Evolutionary conservation across 768 basidiomycete species (phyloP).

Genomic region (Calocybe gangraenosa): DNA sequence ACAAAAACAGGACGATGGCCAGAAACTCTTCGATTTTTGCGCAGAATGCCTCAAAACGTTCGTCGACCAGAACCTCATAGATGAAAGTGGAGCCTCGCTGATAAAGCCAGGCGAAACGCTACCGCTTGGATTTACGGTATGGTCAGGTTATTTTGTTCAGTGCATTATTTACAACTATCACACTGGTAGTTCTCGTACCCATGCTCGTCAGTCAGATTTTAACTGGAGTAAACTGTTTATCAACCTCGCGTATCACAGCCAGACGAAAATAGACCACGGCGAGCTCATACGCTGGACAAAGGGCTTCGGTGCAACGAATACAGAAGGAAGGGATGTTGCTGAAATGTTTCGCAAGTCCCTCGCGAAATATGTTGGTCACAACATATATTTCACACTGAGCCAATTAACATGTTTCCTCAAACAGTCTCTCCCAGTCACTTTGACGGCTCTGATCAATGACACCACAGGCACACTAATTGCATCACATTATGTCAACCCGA

Average conservation of each 20-base stretch:
- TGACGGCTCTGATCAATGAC: conserved; percentile 93
- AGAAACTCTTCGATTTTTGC: conserved; percentile 95
- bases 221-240: background rate
- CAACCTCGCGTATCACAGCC: conserved; percentile 44
- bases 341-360: conserved; percentile 88
- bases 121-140: conserved; percentile 90
- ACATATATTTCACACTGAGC: background rate
- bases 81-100: conserved; percentile 42
- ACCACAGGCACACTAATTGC: conserved; percentile 98
- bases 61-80: conserved; percentile 66
- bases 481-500: conserved; percentile 90
- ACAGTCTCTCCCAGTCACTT: conserved; percentile 77
- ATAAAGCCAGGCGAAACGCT: conserved; percentile 53
- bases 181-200: conserved; percentile 83
- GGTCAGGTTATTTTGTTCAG: conserved; percentile 24
- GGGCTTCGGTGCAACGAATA: conserved; percentile 89
- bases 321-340: conserved; percentile 90
- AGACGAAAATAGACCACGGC: conserved; percentile 91
- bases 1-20: conserved; percentile 97
- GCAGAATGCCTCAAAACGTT: conserved; percentile 91
- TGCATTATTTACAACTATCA: background rate
- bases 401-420: conserved; percentile 2
- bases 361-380: conserved; percentile 62
- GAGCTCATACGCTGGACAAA: conserved; percentile 99
- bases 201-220: conserved; percentile 61